phyloP scores from a whole-genome alignment of 1,284 basidiomycete species.

The Fomitopsis pinicola region DNA sequence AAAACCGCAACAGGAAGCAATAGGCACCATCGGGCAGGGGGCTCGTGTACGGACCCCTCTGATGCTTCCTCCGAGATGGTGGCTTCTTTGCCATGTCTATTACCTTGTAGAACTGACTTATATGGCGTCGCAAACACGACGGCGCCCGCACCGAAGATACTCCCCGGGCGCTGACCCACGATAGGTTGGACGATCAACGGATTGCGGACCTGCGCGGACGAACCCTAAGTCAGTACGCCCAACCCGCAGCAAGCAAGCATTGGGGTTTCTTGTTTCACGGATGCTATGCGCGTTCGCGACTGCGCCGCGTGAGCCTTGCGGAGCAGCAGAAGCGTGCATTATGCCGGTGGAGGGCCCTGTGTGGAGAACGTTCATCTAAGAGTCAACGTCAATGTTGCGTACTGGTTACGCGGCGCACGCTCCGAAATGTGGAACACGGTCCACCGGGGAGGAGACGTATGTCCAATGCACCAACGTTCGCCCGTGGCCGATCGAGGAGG shows the following conservation, averaged over 20 bases:
- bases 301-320: too few species aligned
- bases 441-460: too few species aligned
- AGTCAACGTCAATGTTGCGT: too few species aligned
- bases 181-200: not conserved
- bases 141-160: not conserved
- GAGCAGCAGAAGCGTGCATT: too few species aligned
- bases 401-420: too few species aligned
- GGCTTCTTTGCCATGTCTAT: constrained; percentile 4
- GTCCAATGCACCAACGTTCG: not conserved
- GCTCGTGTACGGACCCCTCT: not conserved
- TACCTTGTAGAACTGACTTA: constrained; percentile 6
- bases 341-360: too few species aligned
- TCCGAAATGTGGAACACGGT: too few species aligned
- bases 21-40: not conserved
- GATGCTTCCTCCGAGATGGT: not conserved
- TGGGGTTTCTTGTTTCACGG: too few species aligned
- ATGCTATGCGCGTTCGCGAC: too few species aligned
- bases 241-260: too few species aligned
- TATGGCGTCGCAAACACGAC: not conserved
- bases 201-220: not conserved
- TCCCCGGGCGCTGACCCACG: not conserved
- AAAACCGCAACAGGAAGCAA: not conserved
- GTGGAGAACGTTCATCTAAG: too few species aligned
- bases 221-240: too few species aligned
- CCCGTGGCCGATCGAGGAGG: not conserved